phyloP scores from a whole-genome alignment of 176 grass and related monocot genomes.

The Phragmites australis region DNA sequence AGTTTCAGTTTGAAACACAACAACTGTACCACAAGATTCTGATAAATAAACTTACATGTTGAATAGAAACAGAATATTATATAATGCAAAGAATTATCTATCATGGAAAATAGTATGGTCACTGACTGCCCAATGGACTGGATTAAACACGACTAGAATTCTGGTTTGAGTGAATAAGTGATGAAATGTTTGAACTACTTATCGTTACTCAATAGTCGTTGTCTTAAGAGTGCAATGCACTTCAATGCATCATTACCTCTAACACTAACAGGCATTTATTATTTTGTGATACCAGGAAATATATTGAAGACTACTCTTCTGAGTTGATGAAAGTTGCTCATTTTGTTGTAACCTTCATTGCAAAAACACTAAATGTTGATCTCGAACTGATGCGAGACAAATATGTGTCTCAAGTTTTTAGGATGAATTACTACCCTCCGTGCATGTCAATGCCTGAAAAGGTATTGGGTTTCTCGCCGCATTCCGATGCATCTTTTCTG shows the following conservation, averaged over 20 bases:
- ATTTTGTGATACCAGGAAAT: constrained; percentile 22
- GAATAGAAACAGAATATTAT: too few species aligned
- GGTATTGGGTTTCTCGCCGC: constrained; percentile 47
- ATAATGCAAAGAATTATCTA: too few species aligned
- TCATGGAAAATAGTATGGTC: too few species aligned
- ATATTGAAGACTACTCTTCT: constrained; percentile 46
- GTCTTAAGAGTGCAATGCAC: background rate
- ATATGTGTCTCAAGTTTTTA: constrained; percentile 29
- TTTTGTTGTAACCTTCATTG: constrained; percentile 33
- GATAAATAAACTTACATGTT: background rate
- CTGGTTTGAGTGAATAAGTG: too few species aligned
- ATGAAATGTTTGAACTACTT: too few species aligned
- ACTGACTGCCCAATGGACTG: too few species aligned
- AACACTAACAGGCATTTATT: background rate
- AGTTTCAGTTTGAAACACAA: too few species aligned
- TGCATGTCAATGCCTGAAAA: constrained; percentile 41
- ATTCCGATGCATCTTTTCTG: constrained; percentile 46
- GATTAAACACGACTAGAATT: too few species aligned
- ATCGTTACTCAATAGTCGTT: too few species aligned
- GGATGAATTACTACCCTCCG: constrained; percentile 68
- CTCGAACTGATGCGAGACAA: constrained; percentile 27
- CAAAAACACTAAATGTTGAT: constrained; percentile 36
- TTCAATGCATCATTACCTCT: background rate
- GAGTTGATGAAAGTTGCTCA: constrained; percentile 41
- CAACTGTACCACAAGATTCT: background rate